These are phyloP conservation scores for Psilocybe sp. DNA, from an alignment of 768 basidiomycete species.

Conservation along the genomic window DNA sequence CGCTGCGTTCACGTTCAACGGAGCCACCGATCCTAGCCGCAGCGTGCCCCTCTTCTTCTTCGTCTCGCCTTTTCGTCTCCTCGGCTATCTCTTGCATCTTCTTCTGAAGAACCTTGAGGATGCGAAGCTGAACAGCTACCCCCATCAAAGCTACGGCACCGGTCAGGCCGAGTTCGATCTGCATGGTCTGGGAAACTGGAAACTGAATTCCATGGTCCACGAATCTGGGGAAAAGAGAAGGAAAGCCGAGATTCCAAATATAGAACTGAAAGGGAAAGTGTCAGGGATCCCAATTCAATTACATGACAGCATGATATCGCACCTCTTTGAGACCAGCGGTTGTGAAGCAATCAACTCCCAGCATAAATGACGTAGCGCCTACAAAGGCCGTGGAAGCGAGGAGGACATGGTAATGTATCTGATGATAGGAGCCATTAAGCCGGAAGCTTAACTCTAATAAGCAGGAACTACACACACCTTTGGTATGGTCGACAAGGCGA, in stretches of 20 bases:
- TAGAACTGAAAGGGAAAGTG: constrained; percentile 64
- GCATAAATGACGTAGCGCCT: constrained; percentile 85
- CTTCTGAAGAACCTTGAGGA: constrained; percentile 74
- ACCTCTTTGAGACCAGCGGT: constrained; percentile 93
- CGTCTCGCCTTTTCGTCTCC: constrained; percentile 70
- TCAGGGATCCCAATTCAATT: constrained; percentile 6
- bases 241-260: constrained; percentile 92
- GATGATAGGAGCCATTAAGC: constrained; percentile 12
- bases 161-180: constrained; percentile 89
- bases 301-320: constrained; percentile 17
- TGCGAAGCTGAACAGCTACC: constrained; percentile 84
- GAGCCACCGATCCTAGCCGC: constrained; percentile 59
- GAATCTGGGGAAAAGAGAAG: constrained; percentile 75
- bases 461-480: constrained; percentile 37
- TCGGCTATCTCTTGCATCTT: constrained; percentile 78
- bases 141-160: constrained; percentile 84
- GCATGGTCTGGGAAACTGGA: constrained; percentile 87
- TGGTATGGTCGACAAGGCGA: constrained; percentile 81
- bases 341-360: constrained; percentile 93
- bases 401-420: constrained; percentile 83
- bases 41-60: constrained; percentile 73
- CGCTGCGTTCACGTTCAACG: constrained; percentile 65
- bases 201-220: constrained; percentile 63
- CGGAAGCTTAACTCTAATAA: constrained; percentile 13
- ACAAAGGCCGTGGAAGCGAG: constrained; percentile 87